Conservation (phyloP, 2,329 filamentous ascomycete genomes). For the Xylariales sp. region DNA sequence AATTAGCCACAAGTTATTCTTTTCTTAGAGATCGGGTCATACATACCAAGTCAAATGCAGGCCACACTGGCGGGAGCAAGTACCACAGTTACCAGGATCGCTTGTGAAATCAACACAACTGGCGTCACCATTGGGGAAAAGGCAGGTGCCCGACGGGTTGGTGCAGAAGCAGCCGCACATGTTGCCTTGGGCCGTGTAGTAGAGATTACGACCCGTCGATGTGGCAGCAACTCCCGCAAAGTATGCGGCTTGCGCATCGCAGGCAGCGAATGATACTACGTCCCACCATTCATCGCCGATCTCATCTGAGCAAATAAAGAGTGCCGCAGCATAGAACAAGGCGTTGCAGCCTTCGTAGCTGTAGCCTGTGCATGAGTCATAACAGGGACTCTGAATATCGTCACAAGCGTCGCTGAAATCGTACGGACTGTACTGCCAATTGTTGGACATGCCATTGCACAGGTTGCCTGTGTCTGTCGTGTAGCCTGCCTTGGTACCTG, state of each 20-base stretch:
- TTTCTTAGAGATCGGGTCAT: no score
- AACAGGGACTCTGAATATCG: slow-evolving; percentile 3
- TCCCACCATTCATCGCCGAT: slow-evolving; percentile 1
- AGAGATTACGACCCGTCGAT: slow-evolving; percentile 1
- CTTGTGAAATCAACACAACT: neutral
- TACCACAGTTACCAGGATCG: slow-evolving; percentile 11
- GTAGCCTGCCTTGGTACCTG: slow-evolving; percentile 2
- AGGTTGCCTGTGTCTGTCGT: neutral
- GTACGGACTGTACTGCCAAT: slow-evolving; percentile 1
- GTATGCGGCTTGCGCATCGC: neutral
- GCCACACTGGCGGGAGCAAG: slow-evolving; percentile 8
- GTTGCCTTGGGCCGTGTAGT: neutral
- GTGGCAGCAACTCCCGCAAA: slow-evolving; percentile 1
- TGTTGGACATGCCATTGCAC: neutral
- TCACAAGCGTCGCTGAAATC: neutral
- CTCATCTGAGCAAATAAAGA: neutral
- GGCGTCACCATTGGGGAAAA: slow-evolving; percentile 6
- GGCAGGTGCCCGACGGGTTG: neutral
- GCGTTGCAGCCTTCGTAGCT: slow-evolving; percentile 4
- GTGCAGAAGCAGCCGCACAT: slow-evolving; percentile 4
- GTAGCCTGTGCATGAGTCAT: neutral
- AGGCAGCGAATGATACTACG: neutral
- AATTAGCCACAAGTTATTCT: no score
- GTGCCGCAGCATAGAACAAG: neutral
- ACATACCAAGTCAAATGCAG: slow-evolving; percentile 7